Evolutionary conservation across 176 grass and related monocot genomes (phyloP).

Genomic region (Rhynchospora pubera): DNA sequence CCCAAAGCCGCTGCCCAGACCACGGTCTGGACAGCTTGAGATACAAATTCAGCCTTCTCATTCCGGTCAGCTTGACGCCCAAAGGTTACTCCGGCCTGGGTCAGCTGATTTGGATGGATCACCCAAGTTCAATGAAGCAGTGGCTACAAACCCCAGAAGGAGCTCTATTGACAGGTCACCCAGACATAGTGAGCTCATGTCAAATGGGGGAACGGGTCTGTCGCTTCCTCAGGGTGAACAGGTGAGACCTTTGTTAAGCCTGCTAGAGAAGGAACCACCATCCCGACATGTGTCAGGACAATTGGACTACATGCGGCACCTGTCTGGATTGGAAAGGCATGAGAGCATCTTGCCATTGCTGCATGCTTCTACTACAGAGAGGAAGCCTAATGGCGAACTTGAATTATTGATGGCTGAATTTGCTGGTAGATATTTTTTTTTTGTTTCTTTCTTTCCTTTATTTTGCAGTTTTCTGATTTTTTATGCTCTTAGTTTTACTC

Average conservation of each 20-base stretch:
- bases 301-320: constrained; percentile 72
- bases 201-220: constrained; percentile 54
- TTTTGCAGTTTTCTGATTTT: constrained; percentile 20
- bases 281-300: constrained; percentile 96
- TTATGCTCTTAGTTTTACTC: background rate
- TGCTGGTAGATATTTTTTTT: constrained; percentile 44
- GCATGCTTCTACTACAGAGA: constrained; percentile 65
- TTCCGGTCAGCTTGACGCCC: constrained; percentile 14
- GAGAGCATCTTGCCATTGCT: constrained; percentile 95
- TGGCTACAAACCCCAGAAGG: constrained; percentile 50
- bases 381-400: constrained; percentile 83
- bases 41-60: constrained; percentile 39
- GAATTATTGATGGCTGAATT: constrained; percentile 91
- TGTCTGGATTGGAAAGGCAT: constrained; percentile 90
- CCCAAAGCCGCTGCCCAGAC: constrained; percentile 32
- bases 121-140: constrained; percentile 52
- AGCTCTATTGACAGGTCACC: constrained; percentile 78
- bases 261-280: constrained; percentile 92
- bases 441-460: constrained; percentile 25
- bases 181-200: constrained; percentile 64
- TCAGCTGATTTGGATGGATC: constrained; percentile 39
- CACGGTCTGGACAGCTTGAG: constrained; percentile 68
- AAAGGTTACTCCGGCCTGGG: constrained; percentile 7
- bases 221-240: constrained; percentile 53
- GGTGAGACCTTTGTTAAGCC: constrained; percentile 77